Percentiles rank a stretch among this genome's conserved stretches.
phyloP scores from a whole-genome alignment of 305 asterid genomes.

The Solanum hybrid region DNA sequence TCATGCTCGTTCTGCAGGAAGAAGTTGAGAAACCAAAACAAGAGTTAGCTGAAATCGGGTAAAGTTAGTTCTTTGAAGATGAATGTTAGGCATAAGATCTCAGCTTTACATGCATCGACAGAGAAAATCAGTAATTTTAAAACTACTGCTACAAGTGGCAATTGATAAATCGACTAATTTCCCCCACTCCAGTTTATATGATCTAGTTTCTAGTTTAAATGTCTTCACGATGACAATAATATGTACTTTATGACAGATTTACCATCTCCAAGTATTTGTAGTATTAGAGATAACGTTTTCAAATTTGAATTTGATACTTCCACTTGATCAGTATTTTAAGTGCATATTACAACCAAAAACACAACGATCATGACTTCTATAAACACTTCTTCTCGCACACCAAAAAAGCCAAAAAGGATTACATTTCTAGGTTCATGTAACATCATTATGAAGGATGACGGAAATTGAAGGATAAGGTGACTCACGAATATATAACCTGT shows the following conservation, averaged over 20 bases:
- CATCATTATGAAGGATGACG: not conserved
- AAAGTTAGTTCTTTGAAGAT: not conserved
- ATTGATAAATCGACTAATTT: not conserved
- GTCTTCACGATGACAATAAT: not conserved
- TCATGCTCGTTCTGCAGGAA: conserved; percentile 80
- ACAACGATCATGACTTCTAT: not conserved
- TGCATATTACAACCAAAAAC: not conserved
- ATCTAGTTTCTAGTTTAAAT: not conserved
- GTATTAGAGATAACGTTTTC: not conserved
- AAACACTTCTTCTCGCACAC: not conserved
- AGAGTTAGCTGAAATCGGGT: not conserved
- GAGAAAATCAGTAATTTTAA: not conserved
- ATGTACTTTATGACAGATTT: not conserved
- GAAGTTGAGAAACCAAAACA: not conserved
- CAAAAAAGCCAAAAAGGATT: not conserved
- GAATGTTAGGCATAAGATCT: not conserved
- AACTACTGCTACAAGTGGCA: not conserved
- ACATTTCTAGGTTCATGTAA: not conserved
- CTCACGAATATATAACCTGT: not conserved
- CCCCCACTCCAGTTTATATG: not conserved
- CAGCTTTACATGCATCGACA: not conserved
- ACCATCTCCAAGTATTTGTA: not conserved
- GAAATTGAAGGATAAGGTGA: not conserved
- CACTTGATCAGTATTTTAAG: not conserved
- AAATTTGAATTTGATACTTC: not conserved